Evolutionary conservation across 2,329 filamentous ascomycete genomes (phyloP), one percentile per base, ranked within the genome.

Genomic region (Apiospora sp.): DNA sequence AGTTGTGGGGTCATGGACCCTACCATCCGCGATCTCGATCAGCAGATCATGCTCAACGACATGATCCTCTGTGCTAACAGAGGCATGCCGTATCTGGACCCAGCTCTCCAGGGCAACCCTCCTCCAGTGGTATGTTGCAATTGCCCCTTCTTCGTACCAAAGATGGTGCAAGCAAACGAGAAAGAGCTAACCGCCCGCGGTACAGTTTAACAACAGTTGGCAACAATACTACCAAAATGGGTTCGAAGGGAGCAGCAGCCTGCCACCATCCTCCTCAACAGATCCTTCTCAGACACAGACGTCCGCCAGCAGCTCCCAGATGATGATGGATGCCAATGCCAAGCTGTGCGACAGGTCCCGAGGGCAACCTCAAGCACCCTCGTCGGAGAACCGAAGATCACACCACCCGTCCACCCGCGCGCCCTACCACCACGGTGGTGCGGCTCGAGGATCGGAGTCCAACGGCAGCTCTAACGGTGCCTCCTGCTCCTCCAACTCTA

Each of bases 21-120:
- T n/a, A 13, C 34, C 30, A 41, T 64, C 14, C 34, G 4, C 3
- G 34, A 64, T 41, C 58, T 64, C 19, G 58, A 64, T 41, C 58
- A 64, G 58, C 58, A 64, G 34, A 64, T 64, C 58, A 41, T 64
- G 41, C 58, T 64, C 34, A 64, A 64, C 34, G 58, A 64, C 58
- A 41, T 64, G 58, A 37, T 64, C 34, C 58, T 64, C 34, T 14
- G 0, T 10, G 58, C 58, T 41, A 41, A 64, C 58, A 34, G 30
- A 41, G 58, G 30, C 22, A 41, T 41, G 34, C 34, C 58, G 1
- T 64, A 64, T 19, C 19, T n/a, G 19, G 34, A 64, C 34, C 22
- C 58, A 4, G 7, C 19, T 19, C 8, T 41, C 22, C 58, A 24
- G 41, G 6, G 1, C 19, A 41, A 41, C 34, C 34, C 19, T 14